Evolutionary conservation across 2,329 filamentous ascomycete species (phyloP).

Genomic region (Simplicillium sp.): DNA sequence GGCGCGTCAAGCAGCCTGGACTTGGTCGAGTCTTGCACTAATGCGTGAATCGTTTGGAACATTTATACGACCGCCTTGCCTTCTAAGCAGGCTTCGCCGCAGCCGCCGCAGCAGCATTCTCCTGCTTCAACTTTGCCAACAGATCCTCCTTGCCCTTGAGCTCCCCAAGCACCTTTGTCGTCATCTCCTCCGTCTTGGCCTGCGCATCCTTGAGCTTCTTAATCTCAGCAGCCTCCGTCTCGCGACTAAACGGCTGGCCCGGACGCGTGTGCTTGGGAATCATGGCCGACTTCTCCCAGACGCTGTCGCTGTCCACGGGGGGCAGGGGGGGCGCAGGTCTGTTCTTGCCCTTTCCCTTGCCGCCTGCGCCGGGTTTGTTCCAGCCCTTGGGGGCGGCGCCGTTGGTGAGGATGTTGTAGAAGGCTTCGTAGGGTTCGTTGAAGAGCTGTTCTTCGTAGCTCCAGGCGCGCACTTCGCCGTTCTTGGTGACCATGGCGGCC

Average conservation of each 20-base stretch:
- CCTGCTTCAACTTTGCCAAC: slow-evolving; percentile 51
- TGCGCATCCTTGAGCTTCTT: slow-evolving; percentile 54
- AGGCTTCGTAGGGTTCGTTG: slow-evolving; percentile 90
- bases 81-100: slow-evolving; percentile 19
- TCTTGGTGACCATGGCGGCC: slow-evolving; percentile 46
- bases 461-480: slow-evolving; percentile 63
- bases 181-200: slow-evolving; percentile 52
- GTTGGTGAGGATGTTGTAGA: slow-evolving; percentile 77
- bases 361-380: slow-evolving; percentile 22
- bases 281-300: slow-evolving; percentile 62
- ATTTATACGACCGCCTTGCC: not conserved
- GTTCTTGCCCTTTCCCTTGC: slow-evolving; percentile 41
- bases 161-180: slow-evolving; percentile 47
- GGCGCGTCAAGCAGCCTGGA: no score
- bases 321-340: slow-evolving; percentile 27
- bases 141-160: slow-evolving; percentile 56
- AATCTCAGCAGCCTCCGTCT: slow-evolving; percentile 57
- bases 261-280: slow-evolving; percentile 59
- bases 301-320: slow-evolving; percentile 32
- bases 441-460: slow-evolving; percentile 92
- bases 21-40: no score
- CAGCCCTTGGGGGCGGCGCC: slow-evolving; percentile 49
- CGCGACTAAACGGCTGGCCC: slow-evolving; percentile 63
- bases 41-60: not conserved
- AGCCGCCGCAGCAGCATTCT: slow-evolving; percentile 35